These are phyloP conservation scores for Cercospora sp. DNA, from an alignment of 2,329 filamentous ascomycete species.

Conservation along the genomic window DNA sequence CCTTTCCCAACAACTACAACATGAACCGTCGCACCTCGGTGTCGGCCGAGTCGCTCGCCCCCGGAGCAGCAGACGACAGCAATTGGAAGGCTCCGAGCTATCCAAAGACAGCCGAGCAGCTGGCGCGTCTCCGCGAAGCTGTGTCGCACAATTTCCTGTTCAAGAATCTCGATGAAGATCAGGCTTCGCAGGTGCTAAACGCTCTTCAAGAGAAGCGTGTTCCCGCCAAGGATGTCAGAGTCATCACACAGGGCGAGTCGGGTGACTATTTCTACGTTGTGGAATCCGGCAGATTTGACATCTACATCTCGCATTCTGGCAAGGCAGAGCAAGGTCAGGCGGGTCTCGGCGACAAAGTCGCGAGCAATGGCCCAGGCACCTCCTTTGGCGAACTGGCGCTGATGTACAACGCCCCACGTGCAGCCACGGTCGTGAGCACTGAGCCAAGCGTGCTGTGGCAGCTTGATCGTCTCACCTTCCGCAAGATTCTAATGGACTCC, in stretches of 20 bases:
- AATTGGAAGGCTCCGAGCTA: slow-evolving; percentile 88
- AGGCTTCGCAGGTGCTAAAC: slow-evolving; percentile 80
- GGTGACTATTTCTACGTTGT: slow-evolving; percentile 98
- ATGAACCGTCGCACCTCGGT: slow-evolving; percentile 91
- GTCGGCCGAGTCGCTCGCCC: slow-evolving; percentile 93
- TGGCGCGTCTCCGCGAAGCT: slow-evolving; percentile 73
- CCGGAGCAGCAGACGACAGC: slow-evolving; percentile 76
- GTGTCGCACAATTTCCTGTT: slow-evolving; percentile 93
- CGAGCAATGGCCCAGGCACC: slow-evolving; percentile 78
- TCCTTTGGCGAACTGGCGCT: slow-evolving; percentile 95
- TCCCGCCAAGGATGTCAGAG: slow-evolving; percentile 83
- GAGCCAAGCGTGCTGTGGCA: slow-evolving; percentile 88
- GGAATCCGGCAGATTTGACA: slow-evolving; percentile 84
- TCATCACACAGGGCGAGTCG: slow-evolving; percentile 92
- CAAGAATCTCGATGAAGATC: slow-evolving; percentile 90
- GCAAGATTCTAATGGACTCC: slow-evolving; percentile 96
- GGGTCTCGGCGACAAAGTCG: slow-evolving; percentile 80
- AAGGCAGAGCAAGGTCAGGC: slow-evolving; percentile 74
- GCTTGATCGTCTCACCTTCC: slow-evolving; percentile 92
- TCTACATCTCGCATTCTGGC: slow-evolving; percentile 81
- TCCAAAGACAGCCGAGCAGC: slow-evolving; percentile 78
- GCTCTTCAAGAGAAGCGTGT: slow-evolving; percentile 94
- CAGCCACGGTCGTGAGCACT: slow-evolving; percentile 85
- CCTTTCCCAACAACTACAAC: slow-evolving; percentile 90
- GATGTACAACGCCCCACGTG: slow-evolving; percentile 98